Percentiles rank a stretch among this genome's conserved stretches.
phyloP scores from a whole-genome alignment of 1,284 basidiomycete species.

The Apiotrichum montevideense region DNA sequence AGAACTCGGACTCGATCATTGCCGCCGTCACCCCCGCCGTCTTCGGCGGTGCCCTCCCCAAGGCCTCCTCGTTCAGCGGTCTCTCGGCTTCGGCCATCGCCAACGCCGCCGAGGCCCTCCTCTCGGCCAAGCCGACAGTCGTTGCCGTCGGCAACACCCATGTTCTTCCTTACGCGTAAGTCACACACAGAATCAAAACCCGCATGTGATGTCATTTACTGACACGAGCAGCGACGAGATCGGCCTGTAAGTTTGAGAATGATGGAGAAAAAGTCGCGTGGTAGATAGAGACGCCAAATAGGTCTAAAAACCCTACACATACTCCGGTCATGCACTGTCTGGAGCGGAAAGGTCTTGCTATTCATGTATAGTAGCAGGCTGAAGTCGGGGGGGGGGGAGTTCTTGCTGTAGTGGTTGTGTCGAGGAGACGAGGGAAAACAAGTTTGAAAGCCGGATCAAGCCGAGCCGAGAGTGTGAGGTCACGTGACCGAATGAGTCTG shows the following conservation, averaged over 20 bases:
- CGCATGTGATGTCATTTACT: background rate
- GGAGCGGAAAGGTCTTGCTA: background rate
- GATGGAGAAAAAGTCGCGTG: slow-evolving; percentile 12
- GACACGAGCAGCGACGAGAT: slow-evolving; percentile 58
- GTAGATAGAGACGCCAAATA: slow-evolving; percentile 22
- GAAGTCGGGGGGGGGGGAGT: too few relatives aligned
- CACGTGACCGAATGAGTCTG: too few relatives aligned
- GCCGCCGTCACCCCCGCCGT: slow-evolving; percentile 53
- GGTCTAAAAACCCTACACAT: slow-evolving; percentile 12
- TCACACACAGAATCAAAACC: slow-evolving; percentile 1
- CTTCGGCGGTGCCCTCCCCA: slow-evolving; percentile 54
- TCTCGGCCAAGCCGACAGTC: slow-evolving; percentile 67
- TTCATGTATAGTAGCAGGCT: too few relatives aligned
- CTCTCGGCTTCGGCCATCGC: slow-evolving; percentile 57
- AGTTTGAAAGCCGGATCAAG: too few relatives aligned
- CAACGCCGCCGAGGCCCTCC: slow-evolving; percentile 49
- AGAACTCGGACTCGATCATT: slow-evolving; percentile 61
- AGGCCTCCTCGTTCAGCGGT: slow-evolving; percentile 58
- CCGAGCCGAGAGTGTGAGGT: too few relatives aligned
- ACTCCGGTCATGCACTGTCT: slow-evolving; percentile 17
- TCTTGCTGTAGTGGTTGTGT: too few relatives aligned
- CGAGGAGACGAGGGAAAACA: too few relatives aligned
- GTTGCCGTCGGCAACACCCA: slow-evolving; percentile 74
- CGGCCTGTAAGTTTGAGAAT: slow-evolving; percentile 56
- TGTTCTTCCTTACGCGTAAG: slow-evolving; percentile 64